Base-by-base conservation (phyloP, 1,284 basidiomycete species). In the Neonothopanus nambi region DNA sequence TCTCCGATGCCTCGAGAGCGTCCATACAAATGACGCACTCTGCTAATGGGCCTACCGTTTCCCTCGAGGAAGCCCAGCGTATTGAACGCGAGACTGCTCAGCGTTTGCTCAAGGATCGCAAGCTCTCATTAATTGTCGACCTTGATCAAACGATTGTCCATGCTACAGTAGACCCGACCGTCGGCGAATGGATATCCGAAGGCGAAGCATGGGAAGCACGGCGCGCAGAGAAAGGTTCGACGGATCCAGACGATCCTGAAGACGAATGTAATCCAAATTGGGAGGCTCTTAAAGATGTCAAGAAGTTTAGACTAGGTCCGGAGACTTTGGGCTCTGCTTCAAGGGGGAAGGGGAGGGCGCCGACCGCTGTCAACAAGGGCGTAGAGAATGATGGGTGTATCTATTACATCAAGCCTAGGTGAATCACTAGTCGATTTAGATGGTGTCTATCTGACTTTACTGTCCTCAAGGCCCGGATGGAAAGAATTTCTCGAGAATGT, bases 131-230 rank as follows among this genome's bases (percentile, higher is more conserved):
- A 57, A 98, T 99, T 63, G 96, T 99, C 63, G 96, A 99, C 75
- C 83, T 99, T 38, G 96, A 99, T 74, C 96, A 99, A 70, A 99
- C 96, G 6, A 95, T 99, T 66, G 94, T 99, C 8, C 96, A 99
- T 67, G 96, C 97, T 9, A 98, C 96, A 0, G 96, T 98, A 33
- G 96, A 99, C 70, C 95, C 97, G 1, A 98, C 96, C 0, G 94
- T 98, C 0, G 95, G 94, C 23, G 95, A 98, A 67, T 98, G 96
- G 96, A 91, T 98, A 66, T 70, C 79, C 1, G 93, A 96, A 66
- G 88, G 90, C 39, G 81, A 87, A 65, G 79, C 78, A 45, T 90
- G 87, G 83, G 87, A 92, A 63, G 75, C 74, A 51, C 76, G 76
- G 51, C 75, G 77, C 56, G 68, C 69, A 2, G 72, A 69, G 62